Evolutionary conservation across 2,329 filamentous ascomycete species (phyloP).

Genomic region (Dactylonectria estremocensis): DNA sequence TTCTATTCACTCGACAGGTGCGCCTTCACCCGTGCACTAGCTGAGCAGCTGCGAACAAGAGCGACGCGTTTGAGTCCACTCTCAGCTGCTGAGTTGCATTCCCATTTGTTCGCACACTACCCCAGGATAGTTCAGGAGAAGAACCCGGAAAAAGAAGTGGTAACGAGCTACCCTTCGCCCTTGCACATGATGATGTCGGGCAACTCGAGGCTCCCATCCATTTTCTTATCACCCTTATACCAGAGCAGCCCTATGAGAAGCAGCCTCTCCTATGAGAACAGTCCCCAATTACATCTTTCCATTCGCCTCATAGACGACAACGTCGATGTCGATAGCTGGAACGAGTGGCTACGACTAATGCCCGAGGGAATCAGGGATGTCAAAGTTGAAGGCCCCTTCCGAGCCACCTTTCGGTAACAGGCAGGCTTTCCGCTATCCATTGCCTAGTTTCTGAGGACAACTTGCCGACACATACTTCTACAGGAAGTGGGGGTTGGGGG

Average conservation of each 20-base stretch:
- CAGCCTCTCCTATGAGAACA: constrained; percentile 60
- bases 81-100: constrained; percentile 69
- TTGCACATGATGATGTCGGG: constrained; percentile 70
- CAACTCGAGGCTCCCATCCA: constrained; percentile 68
- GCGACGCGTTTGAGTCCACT: constrained; percentile 62
- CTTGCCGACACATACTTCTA: background rate
- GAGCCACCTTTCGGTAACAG: constrained; percentile 46
- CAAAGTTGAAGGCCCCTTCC: constrained; percentile 67
- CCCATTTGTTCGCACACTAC: constrained; percentile 67
- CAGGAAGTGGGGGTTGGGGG: background rate
- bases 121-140: constrained; percentile 67
- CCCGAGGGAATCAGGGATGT: constrained; percentile 70
- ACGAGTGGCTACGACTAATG: constrained; percentile 72
- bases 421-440: background rate
- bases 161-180: constrained; percentile 68
- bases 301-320: constrained; percentile 67
- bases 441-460: background rate
- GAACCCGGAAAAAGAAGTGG: constrained; percentile 62
- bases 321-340: constrained; percentile 68
- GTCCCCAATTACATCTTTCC: constrained; percentile 65
- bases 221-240: constrained; percentile 68
- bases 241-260: constrained; percentile 57
- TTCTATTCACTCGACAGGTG: constrained; percentile 63
- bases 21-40: constrained; percentile 67
- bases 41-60: constrained; percentile 65